These are phyloP conservation scores for Priceomyces medius DNA, from an alignment of 805 yeast genomes.

Conservation along the genomic window DNA sequence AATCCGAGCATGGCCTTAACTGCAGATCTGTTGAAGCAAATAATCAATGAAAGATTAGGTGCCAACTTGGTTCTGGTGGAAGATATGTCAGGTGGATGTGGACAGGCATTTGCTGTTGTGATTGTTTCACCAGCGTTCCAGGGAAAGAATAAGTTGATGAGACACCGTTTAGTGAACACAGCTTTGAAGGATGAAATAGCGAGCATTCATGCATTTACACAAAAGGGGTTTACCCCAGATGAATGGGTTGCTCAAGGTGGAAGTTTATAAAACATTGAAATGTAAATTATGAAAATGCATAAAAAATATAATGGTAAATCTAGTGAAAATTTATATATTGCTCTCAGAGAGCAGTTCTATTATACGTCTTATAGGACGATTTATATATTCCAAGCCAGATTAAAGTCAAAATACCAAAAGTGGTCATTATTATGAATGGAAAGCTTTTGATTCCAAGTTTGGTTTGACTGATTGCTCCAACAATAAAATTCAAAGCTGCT, in stretches of 20 bases:
- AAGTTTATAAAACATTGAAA: slow-evolving; percentile 1
- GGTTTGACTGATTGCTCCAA: slow-evolving; percentile 51
- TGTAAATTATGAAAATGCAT: background rate
- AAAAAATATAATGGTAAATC: too few relatives aligned
- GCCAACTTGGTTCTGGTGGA: slow-evolving; percentile 70
- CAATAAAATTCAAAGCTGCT: slow-evolving; percentile 66
- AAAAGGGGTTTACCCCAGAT: slow-evolving; percentile 80
- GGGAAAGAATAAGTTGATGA: slow-evolving; percentile 79
- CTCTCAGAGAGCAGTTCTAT: slow-evolving; percentile 2
- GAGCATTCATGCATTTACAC: slow-evolving; percentile 91
- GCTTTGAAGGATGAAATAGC: slow-evolving; percentile 83
- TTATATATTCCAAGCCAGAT: slow-evolving; percentile 26
- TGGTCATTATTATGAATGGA: slow-evolving; percentile 28
- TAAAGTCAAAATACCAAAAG: slow-evolving; percentile 22
- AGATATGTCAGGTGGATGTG: slow-evolving; percentile 92
- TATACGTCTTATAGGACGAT: slow-evolving; percentile 1
- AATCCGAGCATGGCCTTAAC: slow-evolving; percentile 30
- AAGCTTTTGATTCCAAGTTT: slow-evolving; percentile 29
- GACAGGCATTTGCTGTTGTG: slow-evolving; percentile 93
- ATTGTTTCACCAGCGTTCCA: slow-evolving; percentile 71
- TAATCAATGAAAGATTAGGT: slow-evolving; percentile 54
- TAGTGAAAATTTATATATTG: background rate
- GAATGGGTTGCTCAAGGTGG: slow-evolving; percentile 67
- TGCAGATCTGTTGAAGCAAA: slow-evolving; percentile 41
- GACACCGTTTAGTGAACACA: slow-evolving; percentile 83